Evolutionary conservation across 2,329 filamentous ascomycete genomes (phyloP).

Genomic region (Ceratocystis lukuohia): DNA sequence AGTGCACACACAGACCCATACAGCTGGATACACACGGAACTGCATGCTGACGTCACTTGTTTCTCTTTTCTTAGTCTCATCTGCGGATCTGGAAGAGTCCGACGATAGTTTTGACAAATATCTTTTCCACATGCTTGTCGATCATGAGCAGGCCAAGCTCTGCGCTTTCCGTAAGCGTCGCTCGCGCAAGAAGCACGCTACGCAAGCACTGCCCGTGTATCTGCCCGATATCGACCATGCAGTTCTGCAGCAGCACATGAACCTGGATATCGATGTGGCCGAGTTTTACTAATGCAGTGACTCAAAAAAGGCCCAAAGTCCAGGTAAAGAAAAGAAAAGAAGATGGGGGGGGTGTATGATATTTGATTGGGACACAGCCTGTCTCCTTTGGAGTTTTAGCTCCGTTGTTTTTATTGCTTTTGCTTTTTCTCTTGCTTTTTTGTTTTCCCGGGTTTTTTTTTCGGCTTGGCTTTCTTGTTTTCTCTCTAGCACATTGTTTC

Average conservation of each 20-base stretch:
- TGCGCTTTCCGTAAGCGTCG: slow-evolving; percentile 12
- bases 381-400: slow-evolving; percentile 1
- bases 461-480: not conserved
- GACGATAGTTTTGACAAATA: slow-evolving; percentile 5
- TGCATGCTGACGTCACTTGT: slow-evolving; percentile 6
- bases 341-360: not conserved
- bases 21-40: not conserved
- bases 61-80: not conserved
- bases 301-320: not conserved
- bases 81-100: slow-evolving; percentile 12
- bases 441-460: not conserved
- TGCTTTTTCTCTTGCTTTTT: not conserved
- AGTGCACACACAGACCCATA: not conserved
- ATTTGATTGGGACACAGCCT: not conserved
- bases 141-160: slow-evolving; percentile 18
- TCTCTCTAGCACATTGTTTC: not conserved
- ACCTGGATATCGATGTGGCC: not conserved
- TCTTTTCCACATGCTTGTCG: slow-evolving; percentile 6
- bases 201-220: not conserved
- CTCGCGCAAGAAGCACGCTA: slow-evolving; percentile 15
- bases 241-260: not conserved
- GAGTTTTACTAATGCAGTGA: not conserved
- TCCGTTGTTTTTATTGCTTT: not conserved
- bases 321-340: not conserved
- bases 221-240: slow-evolving; percentile 1